These are phyloP conservation scores for Lichenothelia convexa DNA, from an alignment of 495 filamentous ascomycete species.

Conservation along the genomic window DNA sequence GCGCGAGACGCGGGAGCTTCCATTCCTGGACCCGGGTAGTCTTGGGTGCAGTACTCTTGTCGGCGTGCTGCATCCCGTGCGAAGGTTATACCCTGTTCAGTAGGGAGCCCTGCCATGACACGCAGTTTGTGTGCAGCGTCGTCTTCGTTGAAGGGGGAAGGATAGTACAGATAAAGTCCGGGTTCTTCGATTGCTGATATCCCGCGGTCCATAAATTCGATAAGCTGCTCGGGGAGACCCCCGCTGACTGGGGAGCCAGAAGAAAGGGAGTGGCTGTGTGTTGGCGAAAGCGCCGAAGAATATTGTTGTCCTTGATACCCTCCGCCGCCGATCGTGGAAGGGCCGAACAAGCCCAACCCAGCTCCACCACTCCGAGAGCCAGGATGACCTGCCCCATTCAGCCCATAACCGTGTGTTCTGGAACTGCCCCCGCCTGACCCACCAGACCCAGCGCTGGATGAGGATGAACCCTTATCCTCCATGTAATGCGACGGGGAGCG, in stretches of 20 bases:
- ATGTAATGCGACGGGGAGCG: slow-evolving; percentile 87
- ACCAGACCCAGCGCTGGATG: slow-evolving; percentile 52
- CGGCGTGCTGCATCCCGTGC: slow-evolving; percentile 13
- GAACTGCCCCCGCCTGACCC: slow-evolving; percentile 33
- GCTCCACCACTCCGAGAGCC: slow-evolving; percentile 5
- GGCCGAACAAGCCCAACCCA: slow-evolving; percentile 2
- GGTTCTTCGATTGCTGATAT: slow-evolving; percentile 12
- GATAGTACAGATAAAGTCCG: slow-evolving; percentile 20
- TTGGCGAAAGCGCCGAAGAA: slow-evolving; percentile 15
- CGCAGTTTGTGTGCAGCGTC: too few relatives aligned
- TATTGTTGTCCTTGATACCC: slow-evolving; percentile 13
- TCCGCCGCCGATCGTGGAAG: slow-evolving; percentile 6
- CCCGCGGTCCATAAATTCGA: slow-evolving; percentile 16
- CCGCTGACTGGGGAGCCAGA: slow-evolving; percentile 20
- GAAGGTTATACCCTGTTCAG: slow-evolving; percentile 6
- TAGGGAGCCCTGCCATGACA: slow-evolving; percentile 7
- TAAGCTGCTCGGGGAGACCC: slow-evolving; percentile 14
- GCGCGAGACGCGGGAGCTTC: too few relatives aligned
- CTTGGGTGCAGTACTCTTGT: slow-evolving; percentile 14
- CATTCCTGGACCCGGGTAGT: slow-evolving; percentile 11
- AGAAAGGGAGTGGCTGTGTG: slow-evolving; percentile 15
- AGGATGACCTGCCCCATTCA: slow-evolving; percentile 6
- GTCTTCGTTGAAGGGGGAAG: slow-evolving; percentile 17
- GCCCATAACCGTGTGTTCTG: slow-evolving; percentile 14
- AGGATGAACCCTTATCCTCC: slow-evolving; percentile 49